phyloP scores from a whole-genome alignment of 2,329 filamentous ascomycete genomes.

The Epichloe bromicola region DNA sequence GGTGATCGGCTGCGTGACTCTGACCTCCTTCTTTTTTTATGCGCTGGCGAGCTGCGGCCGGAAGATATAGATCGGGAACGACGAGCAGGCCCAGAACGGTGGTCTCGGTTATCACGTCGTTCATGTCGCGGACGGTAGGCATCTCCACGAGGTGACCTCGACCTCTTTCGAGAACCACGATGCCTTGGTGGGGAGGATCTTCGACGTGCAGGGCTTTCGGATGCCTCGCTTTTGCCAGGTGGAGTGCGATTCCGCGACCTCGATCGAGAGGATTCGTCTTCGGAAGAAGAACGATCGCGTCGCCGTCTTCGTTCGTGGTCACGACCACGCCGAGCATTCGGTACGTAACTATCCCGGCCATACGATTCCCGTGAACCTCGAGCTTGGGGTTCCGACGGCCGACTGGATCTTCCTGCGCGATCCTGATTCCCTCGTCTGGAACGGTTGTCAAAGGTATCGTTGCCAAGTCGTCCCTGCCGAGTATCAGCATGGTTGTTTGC shows the following conservation, averaged over 20 bases:
- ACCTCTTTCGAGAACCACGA: conserved; percentile 24
- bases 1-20: conserved; percentile 34
- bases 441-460: conserved; percentile 33
- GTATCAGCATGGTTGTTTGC: conserved; percentile 38
- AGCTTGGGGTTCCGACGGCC: conserved; percentile 32
- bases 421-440: conserved; percentile 29
- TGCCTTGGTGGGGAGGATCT: conserved; percentile 20
- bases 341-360: conserved; percentile 40
- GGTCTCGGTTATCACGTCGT: conserved; percentile 11
- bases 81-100: conserved; percentile 11
- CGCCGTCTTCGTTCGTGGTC: conserved; percentile 19
- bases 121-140: conserved; percentile 15
- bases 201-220: conserved; percentile 21
- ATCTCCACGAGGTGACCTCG: conserved; percentile 22
- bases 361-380: conserved; percentile 31
- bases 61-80: conserved; percentile 25
- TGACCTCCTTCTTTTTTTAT: conserved; percentile 37
- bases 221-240: conserved; percentile 19
- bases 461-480: conserved; percentile 40
- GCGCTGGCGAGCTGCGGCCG: conserved; percentile 26
- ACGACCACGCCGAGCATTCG: conserved; percentile 30
- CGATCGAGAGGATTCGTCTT: conserved; percentile 17
- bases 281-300: conserved; percentile 22
- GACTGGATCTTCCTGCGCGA: conserved; percentile 32
- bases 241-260: conserved; percentile 21